Percentiles rank a stretch among this genome's conserved stretches.
phyloP scores from a whole-genome alignment of 768 basidiomycete genomes.

The Kwoniella newhampshirensis region DNA sequence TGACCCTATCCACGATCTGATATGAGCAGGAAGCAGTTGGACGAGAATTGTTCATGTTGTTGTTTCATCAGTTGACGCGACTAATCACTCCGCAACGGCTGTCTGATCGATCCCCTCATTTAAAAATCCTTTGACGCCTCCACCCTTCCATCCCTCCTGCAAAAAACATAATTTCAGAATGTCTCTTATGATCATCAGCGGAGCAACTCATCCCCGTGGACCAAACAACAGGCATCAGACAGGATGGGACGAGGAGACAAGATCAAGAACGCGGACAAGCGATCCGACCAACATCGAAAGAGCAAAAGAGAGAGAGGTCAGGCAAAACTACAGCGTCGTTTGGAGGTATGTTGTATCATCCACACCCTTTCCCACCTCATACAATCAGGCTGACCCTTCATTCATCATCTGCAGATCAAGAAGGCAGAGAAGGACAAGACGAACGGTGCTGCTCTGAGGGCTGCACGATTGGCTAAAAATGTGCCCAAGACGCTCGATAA shows the following conservation, averaged over 20 bases:
- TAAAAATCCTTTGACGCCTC: background rate
- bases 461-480: conserved; percentile 70
- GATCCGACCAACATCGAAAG: conserved; percentile 73
- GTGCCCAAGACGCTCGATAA: conserved; percentile 91
- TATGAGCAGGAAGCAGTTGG: background rate
- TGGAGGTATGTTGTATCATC: conserved; percentile 62
- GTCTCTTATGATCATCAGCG: no score
- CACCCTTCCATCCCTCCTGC: background rate
- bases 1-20: background rate
- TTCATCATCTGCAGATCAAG: conserved; percentile 22
- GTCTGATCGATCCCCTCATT: background rate
- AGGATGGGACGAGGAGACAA: conserved; percentile 48
- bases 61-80: conserved; percentile 19
- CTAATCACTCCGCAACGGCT: conserved; percentile 6
- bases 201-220: no score
- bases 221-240: background rate
- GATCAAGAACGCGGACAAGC: conserved; percentile 85
- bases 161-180: conserved; percentile 1
- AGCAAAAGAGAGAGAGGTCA: conserved; percentile 74
- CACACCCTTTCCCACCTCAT: background rate
- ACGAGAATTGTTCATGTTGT: conserved; percentile 2
- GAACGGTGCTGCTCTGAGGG: conserved; percentile 18
- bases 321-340: conserved; percentile 73
- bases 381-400: conserved; percentile 3
- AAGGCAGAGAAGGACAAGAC: conserved; percentile 40